Percentiles rank a stretch among this genome's conserved stretches.
These are phyloP conservation scores for Colletotrichum cereale DNA, from an alignment of 2,329 filamentous ascomycete genomes.

Conservation along the genomic window DNA sequence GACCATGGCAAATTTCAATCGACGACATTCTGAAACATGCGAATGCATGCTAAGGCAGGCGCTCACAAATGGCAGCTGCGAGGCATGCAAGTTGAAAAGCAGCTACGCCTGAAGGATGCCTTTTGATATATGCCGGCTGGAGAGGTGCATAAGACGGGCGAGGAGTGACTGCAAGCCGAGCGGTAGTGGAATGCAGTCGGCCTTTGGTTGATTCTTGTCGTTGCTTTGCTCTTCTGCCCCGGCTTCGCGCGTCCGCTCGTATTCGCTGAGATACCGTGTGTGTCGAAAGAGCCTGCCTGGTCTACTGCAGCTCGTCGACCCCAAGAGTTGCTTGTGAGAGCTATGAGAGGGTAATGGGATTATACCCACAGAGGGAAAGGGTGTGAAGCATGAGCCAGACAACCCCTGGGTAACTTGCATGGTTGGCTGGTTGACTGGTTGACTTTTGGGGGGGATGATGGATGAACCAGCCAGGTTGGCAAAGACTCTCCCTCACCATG, in stretches of 20 bases:
- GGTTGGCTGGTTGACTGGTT: slow-evolving; percentile 29
- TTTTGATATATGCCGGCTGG: slow-evolving; percentile 27
- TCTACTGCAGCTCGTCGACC: slow-evolving; percentile 23
- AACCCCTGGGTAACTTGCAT: slow-evolving; percentile 27
- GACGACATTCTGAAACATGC: slow-evolving; percentile 24
- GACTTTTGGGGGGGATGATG: slow-evolving; percentile 14
- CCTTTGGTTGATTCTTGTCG: slow-evolving; percentile 1
- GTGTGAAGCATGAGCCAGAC: slow-evolving; percentile 26
- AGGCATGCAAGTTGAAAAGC: slow-evolving; percentile 15
- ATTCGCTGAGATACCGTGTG: slow-evolving; percentile 15
- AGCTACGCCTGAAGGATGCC: slow-evolving; percentile 10
- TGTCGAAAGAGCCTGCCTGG: slow-evolving; percentile 15
- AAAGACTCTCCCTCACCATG: slow-evolving; percentile 3
- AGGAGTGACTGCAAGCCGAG: slow-evolving; percentile 12
- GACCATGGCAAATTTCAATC: slow-evolving; percentile 11
- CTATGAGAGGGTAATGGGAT: slow-evolving; percentile 8
- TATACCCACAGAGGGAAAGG: slow-evolving; percentile 23
- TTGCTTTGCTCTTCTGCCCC: slow-evolving; percentile 14
- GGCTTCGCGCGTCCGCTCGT: slow-evolving; percentile 7
- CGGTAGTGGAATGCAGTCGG: slow-evolving; percentile 27
- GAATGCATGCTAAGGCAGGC: slow-evolving; percentile 27
- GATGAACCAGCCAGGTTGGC: slow-evolving; percentile 16
- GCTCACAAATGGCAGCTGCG: slow-evolving; percentile 22
- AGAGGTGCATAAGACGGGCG: slow-evolving; percentile 25
- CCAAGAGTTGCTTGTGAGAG: slow-evolving; percentile 21